Conservation (phyloP, 2,329 filamentous ascomycete species). For the Colletotrichum siamense region DNA sequence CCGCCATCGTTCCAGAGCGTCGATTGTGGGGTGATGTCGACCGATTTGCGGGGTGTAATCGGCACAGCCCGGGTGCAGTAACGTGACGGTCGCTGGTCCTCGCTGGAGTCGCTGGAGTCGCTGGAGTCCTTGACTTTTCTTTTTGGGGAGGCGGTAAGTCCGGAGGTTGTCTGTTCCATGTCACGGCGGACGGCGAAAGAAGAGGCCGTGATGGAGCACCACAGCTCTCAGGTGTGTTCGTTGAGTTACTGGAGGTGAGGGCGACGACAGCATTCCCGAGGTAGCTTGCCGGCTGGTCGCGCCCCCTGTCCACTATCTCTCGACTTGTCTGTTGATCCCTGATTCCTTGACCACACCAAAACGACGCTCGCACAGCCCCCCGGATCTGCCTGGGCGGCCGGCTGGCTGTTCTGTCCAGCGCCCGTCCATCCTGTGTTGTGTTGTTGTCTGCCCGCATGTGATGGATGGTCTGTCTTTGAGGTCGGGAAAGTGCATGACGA, state of each 20-base stretch:
- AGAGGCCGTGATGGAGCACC: background rate
- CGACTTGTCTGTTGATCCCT: slow-evolving; percentile 5
- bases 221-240: background rate
- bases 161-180: background rate
- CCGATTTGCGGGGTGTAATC: slow-evolving; percentile 19
- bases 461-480: background rate
- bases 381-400: background rate
- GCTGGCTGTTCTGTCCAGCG: background rate
- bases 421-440: background rate
- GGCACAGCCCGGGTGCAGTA: slow-evolving; percentile 20
- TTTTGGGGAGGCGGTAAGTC: background rate
- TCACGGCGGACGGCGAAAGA: background rate
- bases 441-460: background rate
- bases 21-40: slow-evolving; percentile 23
- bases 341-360: background rate
- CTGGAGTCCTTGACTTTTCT: background rate
- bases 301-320: slow-evolving; percentile 1
- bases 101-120: background rate
- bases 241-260: background rate
- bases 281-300: background rate
- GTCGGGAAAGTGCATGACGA: background rate
- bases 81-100: background rate
- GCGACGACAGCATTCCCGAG: background rate
- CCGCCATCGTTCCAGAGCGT: slow-evolving; percentile 17
- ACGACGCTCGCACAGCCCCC: background rate